A percentile compares a stretch with the other conserved stretches of the same genome.
phyloP scores from a whole-genome alignment of 306 rosid species.

The Canavalia ensiformis region DNA sequence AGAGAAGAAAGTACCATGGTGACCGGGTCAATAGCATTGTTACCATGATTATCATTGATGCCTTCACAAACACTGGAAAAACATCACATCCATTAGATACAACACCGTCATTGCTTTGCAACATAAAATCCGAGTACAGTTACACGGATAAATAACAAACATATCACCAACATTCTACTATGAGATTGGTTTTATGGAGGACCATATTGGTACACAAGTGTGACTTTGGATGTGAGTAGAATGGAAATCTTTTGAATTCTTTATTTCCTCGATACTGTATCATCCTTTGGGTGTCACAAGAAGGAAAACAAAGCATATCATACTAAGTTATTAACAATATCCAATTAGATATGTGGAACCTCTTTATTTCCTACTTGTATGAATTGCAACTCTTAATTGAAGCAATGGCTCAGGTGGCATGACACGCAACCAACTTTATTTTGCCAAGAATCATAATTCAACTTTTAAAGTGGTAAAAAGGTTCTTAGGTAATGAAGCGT shows the following conservation, averaged over 20 bases:
- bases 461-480: too few species aligned
- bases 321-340: too few species aligned
- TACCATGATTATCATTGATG: constrained; percentile 27
- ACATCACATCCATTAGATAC: constrained; percentile 31
- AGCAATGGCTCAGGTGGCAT: too few species aligned
- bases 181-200: neutral
- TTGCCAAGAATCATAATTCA: too few species aligned
- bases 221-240: neutral
- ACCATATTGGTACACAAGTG: neutral
- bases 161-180: neutral
- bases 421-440: too few species aligned
- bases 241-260: neutral
- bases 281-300: neutral
- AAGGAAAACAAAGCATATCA: too few species aligned
- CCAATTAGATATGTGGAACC: too few species aligned
- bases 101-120: neutral
- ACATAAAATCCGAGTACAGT: neutral
- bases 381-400: too few species aligned
- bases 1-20: constrained; percentile 51
- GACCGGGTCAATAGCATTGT: constrained; percentile 1
- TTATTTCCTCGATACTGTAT: neutral
- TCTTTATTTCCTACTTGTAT: too few species aligned
- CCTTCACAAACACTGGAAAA: constrained; percentile 53
- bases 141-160: neutral
- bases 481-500: too few species aligned